A percentile compares a stretch with the other conserved stretches of the same genome.
Evolutionary conservation across 345 rosid species (phyloP).

Genomic region (Eutrema yunnanense): DNA sequence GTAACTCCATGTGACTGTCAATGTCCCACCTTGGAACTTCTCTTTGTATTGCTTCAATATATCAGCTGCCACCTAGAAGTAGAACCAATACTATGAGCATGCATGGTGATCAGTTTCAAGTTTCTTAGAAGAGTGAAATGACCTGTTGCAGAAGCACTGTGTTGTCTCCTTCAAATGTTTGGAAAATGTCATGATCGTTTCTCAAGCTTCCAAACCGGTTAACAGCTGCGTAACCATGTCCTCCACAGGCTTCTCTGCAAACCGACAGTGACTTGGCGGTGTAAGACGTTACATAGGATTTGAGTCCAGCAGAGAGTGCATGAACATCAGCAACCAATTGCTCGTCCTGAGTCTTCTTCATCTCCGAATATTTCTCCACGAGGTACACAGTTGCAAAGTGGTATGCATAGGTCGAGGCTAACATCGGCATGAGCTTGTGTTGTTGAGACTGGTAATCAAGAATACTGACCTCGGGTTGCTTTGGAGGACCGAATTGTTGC

Average conservation of each 20-base stretch:
- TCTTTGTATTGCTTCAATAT: slow-evolving; percentile 84
- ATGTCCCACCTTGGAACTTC: slow-evolving; percentile 89
- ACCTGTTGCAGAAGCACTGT: slow-evolving; percentile 97
- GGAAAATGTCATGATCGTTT: slow-evolving; percentile 95
- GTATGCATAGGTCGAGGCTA: slow-evolving; percentile 91
- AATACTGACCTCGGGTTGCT: slow-evolving; percentile 92
- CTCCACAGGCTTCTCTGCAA: slow-evolving; percentile 98
- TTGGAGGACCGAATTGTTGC: slow-evolving; percentile 96
- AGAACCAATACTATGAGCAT: background rate
- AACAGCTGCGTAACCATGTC: slow-evolving; percentile 99
- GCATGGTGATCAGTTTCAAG: background rate
- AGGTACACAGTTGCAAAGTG: slow-evolving; percentile 76
- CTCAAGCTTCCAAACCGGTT: slow-evolving; percentile 96
- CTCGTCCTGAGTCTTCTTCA: slow-evolving; percentile 76
- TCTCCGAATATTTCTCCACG: slow-evolving; percentile 72
- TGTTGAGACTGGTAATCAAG: slow-evolving; percentile 99
- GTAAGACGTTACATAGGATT: slow-evolving; percentile 87
- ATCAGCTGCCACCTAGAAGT: slow-evolving; percentile 82
- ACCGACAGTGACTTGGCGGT: slow-evolving; percentile 79
- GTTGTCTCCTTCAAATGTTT: slow-evolving; percentile 99
- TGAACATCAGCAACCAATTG: slow-evolving; percentile 88
- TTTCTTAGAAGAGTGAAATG: background rate
- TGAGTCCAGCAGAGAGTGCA: slow-evolving; percentile 94
- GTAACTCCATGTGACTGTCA: slow-evolving; percentile 93
- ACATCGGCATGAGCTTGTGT: slow-evolving; percentile 99